Percentiles rank a stretch among this genome's conserved stretches.
phyloP scores from a whole-genome alignment of 2,329 filamentous ascomycete genomes.

The Clonostachys rhizophaga region DNA sequence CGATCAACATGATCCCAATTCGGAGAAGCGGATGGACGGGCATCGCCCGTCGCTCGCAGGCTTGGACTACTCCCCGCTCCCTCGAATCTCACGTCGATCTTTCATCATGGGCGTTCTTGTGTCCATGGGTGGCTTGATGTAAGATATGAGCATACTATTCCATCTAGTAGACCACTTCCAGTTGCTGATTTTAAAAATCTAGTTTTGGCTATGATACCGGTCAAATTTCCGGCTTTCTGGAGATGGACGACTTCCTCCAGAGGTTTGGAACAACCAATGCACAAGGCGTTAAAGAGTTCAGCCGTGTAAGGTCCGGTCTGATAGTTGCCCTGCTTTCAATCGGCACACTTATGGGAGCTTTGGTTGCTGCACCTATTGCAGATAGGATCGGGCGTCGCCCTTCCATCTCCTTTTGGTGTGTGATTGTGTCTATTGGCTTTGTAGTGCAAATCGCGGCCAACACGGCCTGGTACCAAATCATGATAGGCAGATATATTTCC shows the following conservation, averaged over 20 bases:
- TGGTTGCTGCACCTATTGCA: constrained; percentile 57
- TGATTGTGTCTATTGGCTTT: constrained; percentile 60
- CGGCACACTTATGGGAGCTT: constrained; percentile 55
- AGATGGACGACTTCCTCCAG: constrained; percentile 50
- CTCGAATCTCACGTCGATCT: constrained; percentile 28
- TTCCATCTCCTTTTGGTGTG: constrained; percentile 57
- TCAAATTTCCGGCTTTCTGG: constrained; percentile 51
- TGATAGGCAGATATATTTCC: constrained; percentile 59
- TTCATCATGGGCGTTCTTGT: constrained; percentile 31
- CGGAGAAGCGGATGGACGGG: constrained; percentile 22
- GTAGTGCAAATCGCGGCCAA: constrained; percentile 60
- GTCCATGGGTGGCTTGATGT: constrained; percentile 40
- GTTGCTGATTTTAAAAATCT: background rate
- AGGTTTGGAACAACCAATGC: constrained; percentile 40
- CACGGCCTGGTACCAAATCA: constrained; percentile 58
- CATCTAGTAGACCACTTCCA: too few species aligned
- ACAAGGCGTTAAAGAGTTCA: constrained; percentile 37
- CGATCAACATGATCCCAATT: constrained; percentile 34
- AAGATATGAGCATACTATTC: constrained; percentile 5
- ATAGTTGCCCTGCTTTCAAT: constrained; percentile 56
- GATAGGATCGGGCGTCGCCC: constrained; percentile 59
- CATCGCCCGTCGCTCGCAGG: constrained; percentile 25
- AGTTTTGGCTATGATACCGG: constrained; percentile 45
- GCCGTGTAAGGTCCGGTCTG: constrained; percentile 49
- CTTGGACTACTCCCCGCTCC: constrained; percentile 39